phyloP scores from a whole-genome alignment of 192 early-diverging fungal genomes.

The Phycomyces nitens region DNA sequence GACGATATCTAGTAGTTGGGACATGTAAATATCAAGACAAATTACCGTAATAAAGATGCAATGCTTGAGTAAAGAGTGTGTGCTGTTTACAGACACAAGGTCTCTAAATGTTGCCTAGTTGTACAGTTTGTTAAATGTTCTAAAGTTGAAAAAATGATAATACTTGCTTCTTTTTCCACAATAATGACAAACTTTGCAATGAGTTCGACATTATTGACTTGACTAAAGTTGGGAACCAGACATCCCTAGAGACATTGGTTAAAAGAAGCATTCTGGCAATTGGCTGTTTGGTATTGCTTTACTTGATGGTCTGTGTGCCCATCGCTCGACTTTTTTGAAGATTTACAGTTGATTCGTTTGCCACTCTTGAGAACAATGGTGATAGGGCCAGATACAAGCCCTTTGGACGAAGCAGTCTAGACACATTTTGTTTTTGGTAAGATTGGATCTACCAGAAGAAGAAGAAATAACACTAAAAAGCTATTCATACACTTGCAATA shows the following conservation, averaged over 20 bases:
- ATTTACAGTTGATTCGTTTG: slow-evolving; percentile 15
- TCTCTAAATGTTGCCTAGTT: slow-evolving; percentile 30
- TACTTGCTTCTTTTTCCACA: slow-evolving; percentile 32
- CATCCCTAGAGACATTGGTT: neutral
- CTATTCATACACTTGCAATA: slow-evolving; percentile 19
- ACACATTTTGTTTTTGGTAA: too few species aligned
- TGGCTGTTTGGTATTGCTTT: neutral
- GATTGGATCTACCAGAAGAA: neutral
- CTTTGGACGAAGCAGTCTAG: slow-evolving; percentile 29
- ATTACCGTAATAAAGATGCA: slow-evolving; percentile 33
- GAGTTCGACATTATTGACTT: slow-evolving; percentile 19
- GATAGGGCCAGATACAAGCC: slow-evolving; percentile 27
- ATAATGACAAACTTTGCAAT: slow-evolving; percentile 19
- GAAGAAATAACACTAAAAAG: neutral
- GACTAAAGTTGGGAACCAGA: slow-evolving; percentile 12
- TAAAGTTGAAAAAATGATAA: too few species aligned
- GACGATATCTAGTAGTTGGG: too few species aligned
- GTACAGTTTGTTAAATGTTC: neutral
- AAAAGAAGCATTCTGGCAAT: neutral
- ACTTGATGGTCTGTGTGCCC: slow-evolving; percentile 3
- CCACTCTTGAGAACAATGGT: slow-evolving; percentile 21
- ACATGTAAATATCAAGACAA: too few species aligned
- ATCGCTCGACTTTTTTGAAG: neutral
- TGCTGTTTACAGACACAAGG: slow-evolving; percentile 20
- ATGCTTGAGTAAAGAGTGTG: slow-evolving; percentile 8